Evolutionary conservation across 2,329 filamentous ascomycete genomes (phyloP), one percentile per base, ranked within the genome.

Genomic region (Fusarium tupiense): DNA sequence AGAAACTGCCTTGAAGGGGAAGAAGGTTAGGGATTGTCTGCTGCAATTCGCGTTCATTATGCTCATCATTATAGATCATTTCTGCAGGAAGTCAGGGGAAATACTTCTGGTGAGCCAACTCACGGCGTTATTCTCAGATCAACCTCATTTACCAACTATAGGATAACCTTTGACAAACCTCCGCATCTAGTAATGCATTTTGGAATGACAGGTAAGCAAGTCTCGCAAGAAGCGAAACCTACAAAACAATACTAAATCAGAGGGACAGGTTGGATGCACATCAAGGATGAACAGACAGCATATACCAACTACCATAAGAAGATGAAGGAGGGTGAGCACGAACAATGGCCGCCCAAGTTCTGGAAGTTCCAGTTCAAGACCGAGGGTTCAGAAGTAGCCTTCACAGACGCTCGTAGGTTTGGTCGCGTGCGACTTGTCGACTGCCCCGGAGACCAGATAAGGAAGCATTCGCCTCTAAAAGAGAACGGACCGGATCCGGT

Each of bases 401-500:
- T 97, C 81, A 92, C 95, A 3, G 96, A 99, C 81, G 84, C 92
- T 8, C 89, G 96, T 54, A 87, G 96, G 35, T 90, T 99, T 72
- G 92, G 89, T 22, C 89, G 96, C 54, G 90, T 98, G 47, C 88
- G 95, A 19, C 87, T 98, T 19, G 91, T 99, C 10, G 90, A 98
- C 81, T 97, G 93, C 73, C 89, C 91, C 8, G 95, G 89, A 0
- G 88, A 90, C 6, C 87, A 94, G 40, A 97, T 98, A 77, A 87
- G 96, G 61, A 88, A 92, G 26, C 85, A 92, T 67, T 91, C 91
- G 1, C 96, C 96, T 1, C 86, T 99, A 6, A 93, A 93, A 41
- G 94, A 98, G 81, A 98, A 98, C 79, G 96, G 96, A 0, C 96
- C 96, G 0, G 96, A 99, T 83, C 96, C 96, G 0, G 92, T 98